These are phyloP conservation scores for Colletotrichum musae DNA, from an alignment of 2,329 filamentous ascomycete species.

Conservation along the genomic window DNA sequence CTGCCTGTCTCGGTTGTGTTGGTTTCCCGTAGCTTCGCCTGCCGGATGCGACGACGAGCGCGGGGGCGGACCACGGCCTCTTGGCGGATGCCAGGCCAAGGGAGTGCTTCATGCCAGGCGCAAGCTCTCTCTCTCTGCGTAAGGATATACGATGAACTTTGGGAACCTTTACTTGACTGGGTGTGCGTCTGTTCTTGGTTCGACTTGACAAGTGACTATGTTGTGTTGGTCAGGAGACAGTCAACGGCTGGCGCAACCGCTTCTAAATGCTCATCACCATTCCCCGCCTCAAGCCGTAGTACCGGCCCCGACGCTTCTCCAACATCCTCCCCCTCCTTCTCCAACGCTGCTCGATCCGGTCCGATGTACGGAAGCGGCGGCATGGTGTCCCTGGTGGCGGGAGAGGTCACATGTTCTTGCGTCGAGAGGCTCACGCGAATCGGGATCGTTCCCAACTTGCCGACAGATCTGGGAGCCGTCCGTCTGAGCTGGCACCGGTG, in stretches of 20 bases:
- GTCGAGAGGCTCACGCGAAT: background rate
- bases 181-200: background rate
- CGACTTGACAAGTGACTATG: too few relatives aligned
- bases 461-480: background rate
- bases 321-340: slow-evolving; percentile 1
- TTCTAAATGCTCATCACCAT: slow-evolving; percentile 19
- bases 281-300: slow-evolving; percentile 18
- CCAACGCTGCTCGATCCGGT: slow-evolving; percentile 14
- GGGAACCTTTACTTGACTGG: background rate
- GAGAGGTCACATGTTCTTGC: slow-evolving; percentile 3
- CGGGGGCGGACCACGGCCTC: slow-evolving; percentile 25
- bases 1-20: slow-evolving; percentile 25
- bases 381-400: slow-evolving; percentile 28
- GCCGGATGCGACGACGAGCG: slow-evolving; percentile 1
- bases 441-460: slow-evolving; percentile 5
- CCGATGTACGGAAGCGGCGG: slow-evolving; percentile 35
- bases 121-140: background rate
- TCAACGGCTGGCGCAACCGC: background rate
- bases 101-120: slow-evolving; percentile 20
- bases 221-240: background rate
- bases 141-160: background rate
- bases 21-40: slow-evolving; percentile 37
- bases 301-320: slow-evolving; percentile 16
- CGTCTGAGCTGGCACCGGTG: background rate
- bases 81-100: slow-evolving; percentile 23